Evolutionary conservation across 495 filamentous ascomycete genomes (phyloP), one percentile per base, ranked within the genome.

Genomic region (Talaromyces liani): DNA sequence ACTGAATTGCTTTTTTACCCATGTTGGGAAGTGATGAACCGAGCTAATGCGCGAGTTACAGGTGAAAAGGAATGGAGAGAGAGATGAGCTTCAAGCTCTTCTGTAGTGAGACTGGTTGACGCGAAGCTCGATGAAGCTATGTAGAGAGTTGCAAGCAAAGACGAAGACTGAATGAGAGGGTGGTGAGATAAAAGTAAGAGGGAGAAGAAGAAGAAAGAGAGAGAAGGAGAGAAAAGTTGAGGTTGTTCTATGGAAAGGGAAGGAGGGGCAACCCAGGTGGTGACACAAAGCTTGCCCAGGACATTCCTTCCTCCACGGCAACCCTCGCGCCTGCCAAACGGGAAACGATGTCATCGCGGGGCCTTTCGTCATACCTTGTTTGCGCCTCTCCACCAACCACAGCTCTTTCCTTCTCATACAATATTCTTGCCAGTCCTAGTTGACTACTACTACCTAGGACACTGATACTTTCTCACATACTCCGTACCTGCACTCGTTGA

Each of bases 1-100:
- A 97, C 77, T 97, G 92, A 68, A 97, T 84, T 60, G 91, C 91
- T 73, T 91, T 95, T 77, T 90, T 91, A 58, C 73, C 77, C 84
- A 87, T 87, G 66, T 64, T 80, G 68, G 67, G 31, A 20, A 62
- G 63, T 27, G 33, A 58, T 59, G 64, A 51, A 18, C 56, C 24
- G 24, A 20, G 27, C 47, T 63, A 22, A 56, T 31, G 45, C 45
- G 24, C 33, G 24, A n/a, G 12, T 49, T 36, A 34, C 34, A 34
- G 49, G 10, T 25, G 10, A 22, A 36, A 53, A 63, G 12, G 61
- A 55, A 34, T 58, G 27, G 8, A 31, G 49, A 63, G 51, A 54
- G 10, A 31, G 41, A 58, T n/a, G 18, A 27, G 27, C 27, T 27
- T 27, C 2, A 18, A 58, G 56, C 56, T 58, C 12, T 60, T 58